Evolutionary conservation across 2,329 filamentous ascomycete genomes (phyloP).

Genomic region (Pestalotiopsis sp.): DNA sequence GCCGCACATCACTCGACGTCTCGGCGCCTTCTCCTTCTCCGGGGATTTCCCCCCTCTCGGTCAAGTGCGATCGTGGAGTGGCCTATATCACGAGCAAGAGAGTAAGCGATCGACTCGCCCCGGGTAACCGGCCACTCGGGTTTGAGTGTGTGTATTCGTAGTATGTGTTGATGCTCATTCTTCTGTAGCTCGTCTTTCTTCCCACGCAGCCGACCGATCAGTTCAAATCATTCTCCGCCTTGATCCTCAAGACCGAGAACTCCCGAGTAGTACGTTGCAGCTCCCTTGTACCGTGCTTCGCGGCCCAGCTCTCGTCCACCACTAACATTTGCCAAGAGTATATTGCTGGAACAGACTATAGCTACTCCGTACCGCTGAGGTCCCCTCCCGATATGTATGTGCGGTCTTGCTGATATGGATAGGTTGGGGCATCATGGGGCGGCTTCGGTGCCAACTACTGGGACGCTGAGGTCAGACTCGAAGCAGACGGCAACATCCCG

Average conservation of each 20-base stretch:
- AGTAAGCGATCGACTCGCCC: constrained; percentile 45
- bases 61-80: constrained; percentile 73
- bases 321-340: not conserved
- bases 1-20: constrained; percentile 74
- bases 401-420: not conserved
- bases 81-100: constrained; percentile 84
- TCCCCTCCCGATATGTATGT: not conserved
- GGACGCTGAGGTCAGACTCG: constrained; percentile 77
- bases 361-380: not conserved
- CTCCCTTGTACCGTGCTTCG: not conserved
- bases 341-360: too few relatives aligned
- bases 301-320: not conserved
- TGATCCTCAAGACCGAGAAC: constrained; percentile 85
- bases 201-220: constrained; percentile 67
- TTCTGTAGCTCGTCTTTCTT: constrained; percentile 77
- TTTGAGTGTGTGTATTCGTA: constrained; percentile 14
- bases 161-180: not conserved
- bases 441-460: constrained; percentile 77
- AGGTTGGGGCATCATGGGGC: constrained; percentile 74
- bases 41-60: constrained; percentile 62
- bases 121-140: constrained; percentile 10
- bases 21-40: constrained; percentile 68
- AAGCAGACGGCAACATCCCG: constrained; percentile 81
- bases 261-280: constrained; percentile 62
- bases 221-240: constrained; percentile 86